phyloP scores from a whole-genome alignment of 2,329 filamentous ascomycete species.

The Colletotrichum camelliae region DNA sequence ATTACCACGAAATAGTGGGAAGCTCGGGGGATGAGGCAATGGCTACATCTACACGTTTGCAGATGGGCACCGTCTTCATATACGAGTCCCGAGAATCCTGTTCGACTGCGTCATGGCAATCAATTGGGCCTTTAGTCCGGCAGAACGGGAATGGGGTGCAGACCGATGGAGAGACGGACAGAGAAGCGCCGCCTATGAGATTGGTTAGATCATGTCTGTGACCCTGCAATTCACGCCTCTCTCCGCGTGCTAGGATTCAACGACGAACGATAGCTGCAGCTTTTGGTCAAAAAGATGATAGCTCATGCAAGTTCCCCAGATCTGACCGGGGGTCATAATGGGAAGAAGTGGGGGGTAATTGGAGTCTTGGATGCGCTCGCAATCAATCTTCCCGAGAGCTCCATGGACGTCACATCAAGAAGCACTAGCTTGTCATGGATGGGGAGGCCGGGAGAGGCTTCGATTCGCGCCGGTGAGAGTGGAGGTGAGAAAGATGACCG shows the following conservation, averaged over 20 bases:
- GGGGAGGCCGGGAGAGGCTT: background rate
- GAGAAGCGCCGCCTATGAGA: background rate
- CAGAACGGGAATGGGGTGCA: background rate
- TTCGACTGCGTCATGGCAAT: background rate
- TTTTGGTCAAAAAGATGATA: background rate
- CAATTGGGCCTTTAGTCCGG: background rate
- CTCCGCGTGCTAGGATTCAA: background rate
- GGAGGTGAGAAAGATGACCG: background rate
- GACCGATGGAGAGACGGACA: background rate
- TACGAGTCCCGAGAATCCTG: background rate
- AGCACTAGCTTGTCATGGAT: background rate
- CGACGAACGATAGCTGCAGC: background rate
- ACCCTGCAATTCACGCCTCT: background rate
- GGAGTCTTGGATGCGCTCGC: background rate
- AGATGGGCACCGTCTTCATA: background rate
- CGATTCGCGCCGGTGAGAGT: background rate
- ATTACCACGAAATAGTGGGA: background rate
- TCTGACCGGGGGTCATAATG: background rate
- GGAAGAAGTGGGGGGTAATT: conserved; percentile 8
- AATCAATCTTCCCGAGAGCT: background rate
- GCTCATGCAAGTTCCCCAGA: background rate
- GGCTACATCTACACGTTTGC: background rate
- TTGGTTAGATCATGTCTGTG: background rate
- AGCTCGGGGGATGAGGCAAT: background rate
- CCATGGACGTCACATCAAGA: background rate